phyloP scores from a whole-genome alignment of 2,329 filamentous ascomycete genomes.

The Rugonectria rugulosa region DNA sequence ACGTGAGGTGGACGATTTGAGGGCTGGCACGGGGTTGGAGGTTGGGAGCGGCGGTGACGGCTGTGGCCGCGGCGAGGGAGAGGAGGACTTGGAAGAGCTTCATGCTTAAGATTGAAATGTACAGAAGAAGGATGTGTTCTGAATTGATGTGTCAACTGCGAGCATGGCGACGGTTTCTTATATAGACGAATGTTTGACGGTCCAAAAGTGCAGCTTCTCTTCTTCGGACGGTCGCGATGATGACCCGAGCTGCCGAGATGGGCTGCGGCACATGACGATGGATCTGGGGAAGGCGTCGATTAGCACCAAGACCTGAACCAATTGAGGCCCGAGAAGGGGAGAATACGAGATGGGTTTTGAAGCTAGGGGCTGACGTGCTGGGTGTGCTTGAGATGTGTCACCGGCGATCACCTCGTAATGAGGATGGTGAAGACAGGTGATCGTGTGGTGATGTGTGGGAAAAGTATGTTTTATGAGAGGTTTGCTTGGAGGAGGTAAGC shows the following conservation, averaged over 20 bases:
- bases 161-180: background rate
- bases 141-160: too few species aligned
- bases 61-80: constrained; percentile 13
- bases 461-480: background rate
- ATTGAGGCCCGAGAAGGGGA: background rate
- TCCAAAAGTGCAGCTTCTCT: too few species aligned
- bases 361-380: background rate
- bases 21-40: constrained; percentile 31
- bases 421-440: background rate
- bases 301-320: background rate
- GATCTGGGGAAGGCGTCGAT: constrained; percentile 1
- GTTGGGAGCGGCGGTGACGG: constrained; percentile 19
- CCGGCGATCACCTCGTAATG: background rate
- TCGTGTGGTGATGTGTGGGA: background rate
- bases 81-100: constrained; percentile 24
- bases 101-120: constrained; percentile 26
- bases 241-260: constrained; percentile 13
- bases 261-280: background rate
- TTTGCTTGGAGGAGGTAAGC: too few species aligned
- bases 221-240: constrained; percentile 15
- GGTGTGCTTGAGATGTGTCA: background rate
- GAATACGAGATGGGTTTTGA: background rate
- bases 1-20: constrained; percentile 52
- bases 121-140: background rate
- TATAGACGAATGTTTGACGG: background rate